A percentile compares a stretch with the other conserved stretches of the same genome.
Evolutionary conservation across 73 alveolate genomes (phyloP).

Genomic region (Paramecium caudatum): DNA sequence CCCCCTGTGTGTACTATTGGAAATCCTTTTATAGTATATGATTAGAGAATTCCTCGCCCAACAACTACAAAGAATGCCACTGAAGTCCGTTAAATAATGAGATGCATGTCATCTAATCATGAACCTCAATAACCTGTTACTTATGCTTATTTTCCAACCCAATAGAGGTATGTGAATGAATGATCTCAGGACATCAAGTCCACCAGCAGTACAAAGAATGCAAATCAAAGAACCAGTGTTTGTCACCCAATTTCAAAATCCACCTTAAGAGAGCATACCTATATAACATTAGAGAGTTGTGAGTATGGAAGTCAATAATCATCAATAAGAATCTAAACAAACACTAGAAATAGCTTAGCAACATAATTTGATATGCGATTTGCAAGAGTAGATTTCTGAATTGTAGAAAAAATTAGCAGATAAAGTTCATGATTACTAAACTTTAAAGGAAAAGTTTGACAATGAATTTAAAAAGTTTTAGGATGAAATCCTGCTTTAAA

Average conservation of each 20-base stretch:
- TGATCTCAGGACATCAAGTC: constrained; percentile 7
- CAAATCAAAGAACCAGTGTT: neutral
- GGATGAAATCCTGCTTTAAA: neutral
- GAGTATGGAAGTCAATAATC: neutral
- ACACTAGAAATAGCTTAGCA: neutral
- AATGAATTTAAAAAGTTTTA: constrained; percentile 57
- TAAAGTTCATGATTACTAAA: constrained; percentile 27
- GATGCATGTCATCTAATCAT: constrained; percentile 18
- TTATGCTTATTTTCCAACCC: constrained; percentile 16
- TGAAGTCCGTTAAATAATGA: neutral
- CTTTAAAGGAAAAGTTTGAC: neutral
- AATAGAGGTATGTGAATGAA: neutral
- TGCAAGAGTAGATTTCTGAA: constrained; percentile 2
- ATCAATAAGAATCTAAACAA: constrained; percentile 18
- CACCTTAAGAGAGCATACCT: neutral
- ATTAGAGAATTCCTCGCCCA: constrained; percentile 4
- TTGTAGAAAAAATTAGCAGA: constrained; percentile 10
- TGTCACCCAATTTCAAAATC: constrained; percentile 27
- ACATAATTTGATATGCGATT: neutral
- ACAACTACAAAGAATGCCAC: neutral
- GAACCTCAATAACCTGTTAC: constrained; percentile 17
- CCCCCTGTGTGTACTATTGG: constrained; percentile 56
- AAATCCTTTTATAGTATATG: neutral
- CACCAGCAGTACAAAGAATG: neutral
- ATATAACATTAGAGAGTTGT: neutral